phyloP scores from a whole-genome alignment of 2,329 filamentous ascomycete species.

The Atkinsonella texensis region DNA sequence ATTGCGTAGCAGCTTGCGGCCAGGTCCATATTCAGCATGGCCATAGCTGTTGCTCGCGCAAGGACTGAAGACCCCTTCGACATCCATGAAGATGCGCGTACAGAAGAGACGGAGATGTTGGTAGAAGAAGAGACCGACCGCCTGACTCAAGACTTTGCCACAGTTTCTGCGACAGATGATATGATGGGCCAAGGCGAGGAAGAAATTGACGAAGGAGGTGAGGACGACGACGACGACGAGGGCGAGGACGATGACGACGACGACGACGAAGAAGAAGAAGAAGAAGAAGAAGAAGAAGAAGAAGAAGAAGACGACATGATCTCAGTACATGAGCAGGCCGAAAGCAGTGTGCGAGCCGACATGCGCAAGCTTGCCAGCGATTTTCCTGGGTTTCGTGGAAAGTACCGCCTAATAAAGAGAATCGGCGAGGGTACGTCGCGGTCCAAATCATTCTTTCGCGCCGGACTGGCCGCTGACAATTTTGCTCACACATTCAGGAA shows the following conservation, averaged over 20 bases:
- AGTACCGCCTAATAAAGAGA: constrained; percentile 85
- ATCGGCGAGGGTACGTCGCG: constrained; percentile 73
- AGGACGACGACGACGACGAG: constrained; percentile 21
- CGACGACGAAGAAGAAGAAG: constrained; percentile 22
- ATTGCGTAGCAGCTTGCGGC: not conserved
- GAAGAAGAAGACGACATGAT: constrained; percentile 30
- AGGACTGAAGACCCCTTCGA: constrained; percentile 27
- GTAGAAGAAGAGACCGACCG: constrained; percentile 27
- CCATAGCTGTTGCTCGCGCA: not conserved
- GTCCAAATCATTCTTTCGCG: not conserved
- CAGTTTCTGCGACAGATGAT: constrained; percentile 12
- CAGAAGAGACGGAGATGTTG: constrained; percentile 39
- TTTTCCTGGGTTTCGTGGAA: constrained; percentile 72
- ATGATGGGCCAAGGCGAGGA: constrained; percentile 16
- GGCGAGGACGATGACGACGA: constrained; percentile 27
- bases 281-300: constrained; percentile 23
- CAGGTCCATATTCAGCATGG: constrained; percentile 4
- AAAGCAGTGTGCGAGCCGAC: constrained; percentile 63
- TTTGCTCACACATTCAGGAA: constrained; percentile 46
- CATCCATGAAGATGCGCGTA: constrained; percentile 38
- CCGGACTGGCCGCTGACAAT: not conserved
- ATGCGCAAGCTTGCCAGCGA: constrained; percentile 74
- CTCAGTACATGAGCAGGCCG: constrained; percentile 51
- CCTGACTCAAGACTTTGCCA: constrained; percentile 16
- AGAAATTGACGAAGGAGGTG: constrained; percentile 18